phyloP scores from a whole-genome alignment of 331 rosid genomes.

The Erythrophleum ivorense region DNA sequence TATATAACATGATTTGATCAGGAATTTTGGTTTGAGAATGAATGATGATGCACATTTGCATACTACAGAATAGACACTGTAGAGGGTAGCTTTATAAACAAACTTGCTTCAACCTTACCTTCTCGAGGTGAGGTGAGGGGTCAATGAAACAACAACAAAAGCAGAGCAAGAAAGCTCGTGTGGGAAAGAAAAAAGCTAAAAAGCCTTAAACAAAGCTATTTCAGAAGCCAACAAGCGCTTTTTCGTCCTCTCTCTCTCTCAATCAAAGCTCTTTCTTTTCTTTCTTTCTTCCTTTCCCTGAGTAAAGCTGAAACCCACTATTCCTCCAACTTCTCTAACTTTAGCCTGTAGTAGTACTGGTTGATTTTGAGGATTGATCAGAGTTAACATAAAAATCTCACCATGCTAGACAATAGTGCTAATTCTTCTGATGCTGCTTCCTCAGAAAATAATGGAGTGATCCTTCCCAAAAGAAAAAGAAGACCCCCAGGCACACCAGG shows the following conservation, averaged over 20 bases:
- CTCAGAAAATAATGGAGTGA: slow-evolving; percentile 50
- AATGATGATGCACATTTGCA: slow-evolving; percentile 19
- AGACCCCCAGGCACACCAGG: slow-evolving; percentile 99
- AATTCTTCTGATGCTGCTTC: slow-evolving; percentile 25
- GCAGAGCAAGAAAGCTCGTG: slow-evolving; percentile 54
- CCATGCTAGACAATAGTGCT: slow-evolving; percentile 8
- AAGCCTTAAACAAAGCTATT: slow-evolving; percentile 77
- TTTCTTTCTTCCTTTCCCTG: slow-evolving; percentile 36
- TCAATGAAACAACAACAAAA: slow-evolving; percentile 61
- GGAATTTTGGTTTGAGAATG: not conserved
- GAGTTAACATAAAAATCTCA: slow-evolving; percentile 15
- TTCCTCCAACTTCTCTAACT: slow-evolving; percentile 46
- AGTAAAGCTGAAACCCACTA: slow-evolving; percentile 80
- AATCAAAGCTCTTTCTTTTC: slow-evolving; percentile 38
- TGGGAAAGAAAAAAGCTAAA: slow-evolving; percentile 54
- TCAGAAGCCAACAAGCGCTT: slow-evolving; percentile 72
- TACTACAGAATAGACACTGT: not conserved
- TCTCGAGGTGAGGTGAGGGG: slow-evolving; percentile 66
- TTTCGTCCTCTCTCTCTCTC: slow-evolving; percentile 19
- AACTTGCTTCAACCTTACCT: slow-evolving; percentile 47
- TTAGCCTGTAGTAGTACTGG: slow-evolving; percentile 34
- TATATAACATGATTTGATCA: not conserved
- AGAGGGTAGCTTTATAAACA: slow-evolving; percentile 56
- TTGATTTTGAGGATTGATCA: slow-evolving; percentile 34
- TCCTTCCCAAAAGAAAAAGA: slow-evolving; percentile 73